Base-by-base conservation (phyloP, 2,329 filamentous ascomycete species). In the Fusarium veterinarium region DNA sequence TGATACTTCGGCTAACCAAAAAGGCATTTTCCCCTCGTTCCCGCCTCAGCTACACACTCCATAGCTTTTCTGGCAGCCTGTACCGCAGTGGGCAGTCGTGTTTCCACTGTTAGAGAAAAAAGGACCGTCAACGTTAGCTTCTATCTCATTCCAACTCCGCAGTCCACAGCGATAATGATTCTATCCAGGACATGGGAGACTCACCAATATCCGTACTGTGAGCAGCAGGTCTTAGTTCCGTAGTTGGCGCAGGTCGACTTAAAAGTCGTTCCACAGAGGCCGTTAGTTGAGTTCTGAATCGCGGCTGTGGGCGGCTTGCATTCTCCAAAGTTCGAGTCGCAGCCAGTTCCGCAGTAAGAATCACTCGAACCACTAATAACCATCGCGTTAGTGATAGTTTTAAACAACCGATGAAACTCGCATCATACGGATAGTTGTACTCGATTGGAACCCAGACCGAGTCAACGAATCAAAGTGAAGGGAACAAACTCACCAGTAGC, bases 341-440 rank as follows among this genome's bases (percentile, higher is more conserved):
- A 83, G n/a, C 82, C 80, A 30, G 81, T 83, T 38, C 80, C 81
- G 72, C 82, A 83, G 74, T 82, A 80, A 6, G 57, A 49, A 11
- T 74, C 66, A 58, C 74, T 77, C 40, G 77, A 78, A 37, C 80
- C 81, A 67, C 81, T 82, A 64, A 53, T 37, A 37, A 37, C 35
- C 35, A 37, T 37, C 14, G 35, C 14, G 35, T 37, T 37, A 37
- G 35, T 37, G 35, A 37, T 37, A 37, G 14, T 37, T 16, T 37
- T 37, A 16, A 16, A 37, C 35, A 37, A 37, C 16, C 35, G 13
- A 37, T 37, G 35, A 14, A 37, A 37, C 14, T 14, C 35, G 35
- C 35, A 37, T 16, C 14, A 17, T 37, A 7, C 35, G 35, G 35
- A 37, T 37, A 37, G 14, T 37, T 16, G 16, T 37, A 37, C 35